These are phyloP conservation scores for Cystofilobasidium capitatum DNA, from an alignment of 768 basidiomycete species.

Conservation along the genomic window DNA sequence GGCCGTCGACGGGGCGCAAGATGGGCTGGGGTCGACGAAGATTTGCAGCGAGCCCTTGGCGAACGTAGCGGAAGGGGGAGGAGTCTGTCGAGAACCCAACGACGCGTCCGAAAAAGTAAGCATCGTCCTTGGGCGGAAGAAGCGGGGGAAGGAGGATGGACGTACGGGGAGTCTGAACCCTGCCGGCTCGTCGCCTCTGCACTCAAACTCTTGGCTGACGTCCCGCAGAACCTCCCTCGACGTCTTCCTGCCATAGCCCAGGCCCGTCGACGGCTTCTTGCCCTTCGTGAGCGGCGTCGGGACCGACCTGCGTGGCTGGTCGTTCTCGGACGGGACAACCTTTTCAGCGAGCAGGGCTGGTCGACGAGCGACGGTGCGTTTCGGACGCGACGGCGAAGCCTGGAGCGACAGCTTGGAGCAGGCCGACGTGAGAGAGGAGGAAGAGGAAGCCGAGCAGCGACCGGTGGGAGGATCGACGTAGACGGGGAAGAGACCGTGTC, in stretches of 20 bases:
- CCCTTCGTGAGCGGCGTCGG: not conserved
- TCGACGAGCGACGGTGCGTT: not conserved
- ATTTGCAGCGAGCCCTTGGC: not conserved
- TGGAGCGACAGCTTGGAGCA: conserved; percentile 1
- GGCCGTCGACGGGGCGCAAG: not conserved
- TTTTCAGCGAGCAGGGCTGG: not conserved
- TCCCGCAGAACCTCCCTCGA: conserved; percentile 14
- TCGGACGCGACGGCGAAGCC: not conserved
- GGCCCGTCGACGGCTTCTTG: not conserved
- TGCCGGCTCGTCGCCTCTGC: conserved; percentile 3
- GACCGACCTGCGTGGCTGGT: not conserved
- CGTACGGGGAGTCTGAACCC: conserved; percentile 17
- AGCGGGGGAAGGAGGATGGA: no score
- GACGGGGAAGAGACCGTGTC: not conserved
- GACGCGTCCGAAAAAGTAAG: no score
- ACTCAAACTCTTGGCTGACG: conserved; percentile 21
- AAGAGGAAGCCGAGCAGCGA: not conserved
- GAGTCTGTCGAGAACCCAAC: no score
- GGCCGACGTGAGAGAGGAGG: not conserved
- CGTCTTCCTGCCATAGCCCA: not conserved
- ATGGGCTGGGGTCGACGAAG: not conserved
- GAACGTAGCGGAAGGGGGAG: not conserved
- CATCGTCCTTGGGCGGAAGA: no score
- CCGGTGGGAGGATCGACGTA: not conserved
- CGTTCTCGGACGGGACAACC: not conserved